phyloP scores from a whole-genome alignment of 2,329 filamentous ascomycete genomes.

The Hypoxylon sp. region DNA sequence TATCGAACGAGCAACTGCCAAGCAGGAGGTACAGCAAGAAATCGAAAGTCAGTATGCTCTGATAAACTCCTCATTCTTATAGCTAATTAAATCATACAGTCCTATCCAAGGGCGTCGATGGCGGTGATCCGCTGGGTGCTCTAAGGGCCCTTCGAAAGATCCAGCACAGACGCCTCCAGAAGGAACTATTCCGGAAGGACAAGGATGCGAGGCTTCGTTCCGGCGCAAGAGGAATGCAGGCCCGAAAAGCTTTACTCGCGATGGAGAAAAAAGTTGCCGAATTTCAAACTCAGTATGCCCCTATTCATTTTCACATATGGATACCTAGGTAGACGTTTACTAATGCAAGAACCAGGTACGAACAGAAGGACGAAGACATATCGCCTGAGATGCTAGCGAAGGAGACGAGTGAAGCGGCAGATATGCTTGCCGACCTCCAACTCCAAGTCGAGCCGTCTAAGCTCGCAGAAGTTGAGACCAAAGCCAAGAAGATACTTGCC shows the following conservation, averaged over 20 bases:
- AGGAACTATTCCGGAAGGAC: constrained; percentile 76
- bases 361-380: constrained; percentile 70
- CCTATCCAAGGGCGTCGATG: constrained; percentile 72
- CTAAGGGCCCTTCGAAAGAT: constrained; percentile 73
- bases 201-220: constrained; percentile 82
- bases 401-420: constrained; percentile 78
- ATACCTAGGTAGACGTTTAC: neutral
- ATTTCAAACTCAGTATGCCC: constrained; percentile 65
- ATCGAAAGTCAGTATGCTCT: constrained; percentile 65
- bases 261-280: constrained; percentile 77
- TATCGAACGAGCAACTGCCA: constrained; percentile 71
- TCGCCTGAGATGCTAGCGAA: constrained; percentile 68
- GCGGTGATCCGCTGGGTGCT: constrained; percentile 69
- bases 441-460: constrained; percentile 76
- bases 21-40: constrained; percentile 71
- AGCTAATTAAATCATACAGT: constrained; percentile 55
- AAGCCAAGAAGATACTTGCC: constrained; percentile 74
- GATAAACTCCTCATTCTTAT: neutral
- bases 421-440: constrained; percentile 78
- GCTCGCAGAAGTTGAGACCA: constrained; percentile 73
- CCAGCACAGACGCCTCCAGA: constrained; percentile 72
- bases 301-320: neutral
- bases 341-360: constrained; percentile 54
- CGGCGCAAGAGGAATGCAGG: constrained; percentile 80
- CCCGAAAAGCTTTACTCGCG: constrained; percentile 79